Evolutionary conservation across 345 rosid genomes (phyloP), one percentile per base, ranked within the genome.

Genomic region (Dovyalis caffra): DNA sequence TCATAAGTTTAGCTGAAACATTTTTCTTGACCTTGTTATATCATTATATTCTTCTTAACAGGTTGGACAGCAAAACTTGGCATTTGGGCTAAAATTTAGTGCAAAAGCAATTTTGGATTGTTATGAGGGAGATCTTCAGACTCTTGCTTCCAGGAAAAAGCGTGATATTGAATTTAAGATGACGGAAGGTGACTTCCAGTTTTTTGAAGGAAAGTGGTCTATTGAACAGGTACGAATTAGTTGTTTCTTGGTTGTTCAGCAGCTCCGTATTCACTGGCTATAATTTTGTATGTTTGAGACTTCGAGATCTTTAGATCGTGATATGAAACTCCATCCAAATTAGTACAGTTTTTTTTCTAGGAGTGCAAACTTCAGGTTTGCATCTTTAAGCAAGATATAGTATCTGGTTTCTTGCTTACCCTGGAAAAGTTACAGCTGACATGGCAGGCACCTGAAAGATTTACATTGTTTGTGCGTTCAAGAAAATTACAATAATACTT

Each of bases 51-150:
- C 47, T n/a, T 20, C 37, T 79, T 18, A 37, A 81, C 83, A 95
- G 99, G 83, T 91, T 84, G 99, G 95, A 26, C 88, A 87, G 80
- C 98, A 95, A 72, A 84, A 88, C 66, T 86, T 95, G 84, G 83
- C 92, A 21, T 58, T 90, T 26, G 98, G 98, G 43, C 76, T 95
- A 73, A 92, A 95, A 74, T 91, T 95, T 80, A 90, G 82, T 70
- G 96, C 98, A 4, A 90, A 91, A 85, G 97, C 91, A n/a, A 83
- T 89, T 73, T 74, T 92, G 77, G 99, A 95, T 77, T 95, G 99
- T 77, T 91, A 75, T 61, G 99, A 95, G 90, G 90, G 80, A 69
- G 96, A 95, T 51, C 83, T 92, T 40, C 89, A 90, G 88, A 84
- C 56, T 74, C 72, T 85, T n/a, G 83, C 90, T 28, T 38, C 68